Evolutionary conservation across 805 yeast genomes (phyloP).

Genomic region (Ogataea pilisensis): DNA sequence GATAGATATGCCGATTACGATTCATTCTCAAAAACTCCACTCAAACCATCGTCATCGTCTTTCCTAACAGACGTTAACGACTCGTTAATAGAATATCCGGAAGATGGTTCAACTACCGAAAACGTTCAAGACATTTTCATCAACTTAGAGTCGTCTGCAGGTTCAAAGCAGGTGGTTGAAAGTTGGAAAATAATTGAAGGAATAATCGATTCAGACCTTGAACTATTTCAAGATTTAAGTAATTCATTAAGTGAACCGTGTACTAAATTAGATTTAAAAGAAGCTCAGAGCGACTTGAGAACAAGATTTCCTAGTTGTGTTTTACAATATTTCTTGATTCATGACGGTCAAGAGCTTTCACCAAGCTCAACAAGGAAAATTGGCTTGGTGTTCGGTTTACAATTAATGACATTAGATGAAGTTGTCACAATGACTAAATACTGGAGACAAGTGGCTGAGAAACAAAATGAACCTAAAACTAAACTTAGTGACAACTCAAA

Average conservation of each 20-base stretch:
- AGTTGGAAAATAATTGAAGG: constrained; percentile 81
- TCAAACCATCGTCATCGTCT: constrained; percentile 16
- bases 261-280: constrained; percentile 66
- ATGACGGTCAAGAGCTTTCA: constrained; percentile 82
- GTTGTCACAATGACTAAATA: constrained; percentile 71
- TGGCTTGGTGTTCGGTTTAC: constrained; percentile 75
- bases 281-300: constrained; percentile 74
- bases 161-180: constrained; percentile 67
- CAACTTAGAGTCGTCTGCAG: constrained; percentile 39
- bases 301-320: constrained; percentile 72
- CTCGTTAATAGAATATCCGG: constrained; percentile 19
- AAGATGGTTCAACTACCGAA: constrained; percentile 24
- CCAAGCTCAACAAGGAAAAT: constrained; percentile 60
- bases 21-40: constrained; percentile 14
- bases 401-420: constrained; percentile 72
- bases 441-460: constrained; percentile 72
- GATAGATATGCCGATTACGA: constrained; percentile 71
- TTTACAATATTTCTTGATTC: constrained; percentile 62
- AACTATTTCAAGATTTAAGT: constrained; percentile 64
- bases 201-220: constrained; percentile 48
- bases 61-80: constrained; percentile 19
- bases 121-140: constrained; percentile 30
- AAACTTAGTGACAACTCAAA: constrained; percentile 4
- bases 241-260: constrained; percentile 58
- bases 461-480: constrained; percentile 23